A percentile compares a stretch with the other conserved stretches of the same genome.
Evolutionary conservation across 306 rosid species (phyloP).

Genomic region (Pueraria montana): DNA sequence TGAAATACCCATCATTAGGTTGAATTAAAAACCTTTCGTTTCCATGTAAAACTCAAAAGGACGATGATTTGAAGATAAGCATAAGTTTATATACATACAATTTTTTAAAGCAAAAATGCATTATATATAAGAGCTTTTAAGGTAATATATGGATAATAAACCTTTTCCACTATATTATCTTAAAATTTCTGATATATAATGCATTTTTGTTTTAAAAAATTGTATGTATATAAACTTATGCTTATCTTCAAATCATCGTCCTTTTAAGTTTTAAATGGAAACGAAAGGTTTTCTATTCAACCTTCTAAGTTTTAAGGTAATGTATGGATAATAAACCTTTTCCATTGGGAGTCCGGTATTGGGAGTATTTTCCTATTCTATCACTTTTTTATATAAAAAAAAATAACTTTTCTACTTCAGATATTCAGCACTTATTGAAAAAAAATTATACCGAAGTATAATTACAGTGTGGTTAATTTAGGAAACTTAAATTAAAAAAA

Average conservation of each 20-base stretch:
- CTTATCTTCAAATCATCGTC: conserved; percentile 36
- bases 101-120: conserved; percentile 1
- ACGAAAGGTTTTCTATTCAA: conserved; percentile 45
- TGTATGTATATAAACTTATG: not conserved
- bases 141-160: not conserved
- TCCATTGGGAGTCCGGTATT: too few species aligned
- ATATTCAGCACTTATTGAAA: conserved; percentile 8
- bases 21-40: conserved; percentile 46
- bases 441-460: not conserved
- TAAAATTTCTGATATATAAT: not conserved
- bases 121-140: not conserved
- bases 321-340: too few species aligned
- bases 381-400: too few species aligned
- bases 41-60: conserved; percentile 20
- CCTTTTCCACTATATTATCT: not conserved
- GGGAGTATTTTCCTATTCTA: too few species aligned
- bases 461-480: conserved; percentile 9
- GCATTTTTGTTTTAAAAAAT: not conserved
- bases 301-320: too few species aligned
- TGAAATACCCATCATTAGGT: conserved; percentile 1
- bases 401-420: conserved; percentile 23
- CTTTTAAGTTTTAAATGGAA: conserved; percentile 26
- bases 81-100: not conserved
- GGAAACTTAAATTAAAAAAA: conserved; percentile 2
- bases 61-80: conserved; percentile 36